Evolutionary conservation across 2,329 filamentous ascomycete genomes (phyloP), one percentile per base, ranked within the genome.

Genomic region (Colletotrichum coccodes): DNA sequence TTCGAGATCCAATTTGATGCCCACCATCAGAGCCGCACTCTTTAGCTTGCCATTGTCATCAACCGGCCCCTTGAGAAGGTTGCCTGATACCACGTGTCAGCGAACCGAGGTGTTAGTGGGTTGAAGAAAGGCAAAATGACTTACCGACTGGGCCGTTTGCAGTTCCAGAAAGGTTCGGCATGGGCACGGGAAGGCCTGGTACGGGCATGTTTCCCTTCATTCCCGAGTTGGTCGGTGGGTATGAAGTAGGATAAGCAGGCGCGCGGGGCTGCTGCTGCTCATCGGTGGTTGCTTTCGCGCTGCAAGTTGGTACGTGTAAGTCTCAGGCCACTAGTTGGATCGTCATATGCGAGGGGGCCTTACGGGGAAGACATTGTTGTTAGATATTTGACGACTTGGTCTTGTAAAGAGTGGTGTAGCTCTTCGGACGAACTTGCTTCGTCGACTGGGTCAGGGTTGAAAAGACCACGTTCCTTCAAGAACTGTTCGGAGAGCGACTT

Each of bases 1-100:
- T 76, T 90, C 88, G 18, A 90, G 78, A 74, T 90, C 88, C 47
- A 90, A 80, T 81, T 90, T 90, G 80, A 90, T 89, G 64, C 88
- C 88, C 42, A 90, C 82, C 73, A 90, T 82, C 49, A 90, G 81
- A 2, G 86, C 87, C 5, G 88, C 86, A 46, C 85, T 78, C 78
- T 88, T 90, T 68, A 86, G 80, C 73, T 87, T 85, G 68, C 88
- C 87, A 61, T 89, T 79, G 34, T 87, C 84, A 70, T 89, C 86
- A 36, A 85, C 84, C 16, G 87, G 83, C 12, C 88, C 88, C 76
- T 85, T 86, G 70, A 90, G 84, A 38, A 90, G 83, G 72, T 84
- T 81, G 62, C 86, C 85, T 87, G 63, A 44, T 34, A 26, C n/a
- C 3, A n/a, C 26, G 23, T 21, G 36, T 61, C 23, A 47, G 30